A percentile compares a stretch with the other conserved stretches of the same genome.
phyloP scores from a whole-genome alignment of 305 asterid genomes.

The Caryopteris hybrid region DNA sequence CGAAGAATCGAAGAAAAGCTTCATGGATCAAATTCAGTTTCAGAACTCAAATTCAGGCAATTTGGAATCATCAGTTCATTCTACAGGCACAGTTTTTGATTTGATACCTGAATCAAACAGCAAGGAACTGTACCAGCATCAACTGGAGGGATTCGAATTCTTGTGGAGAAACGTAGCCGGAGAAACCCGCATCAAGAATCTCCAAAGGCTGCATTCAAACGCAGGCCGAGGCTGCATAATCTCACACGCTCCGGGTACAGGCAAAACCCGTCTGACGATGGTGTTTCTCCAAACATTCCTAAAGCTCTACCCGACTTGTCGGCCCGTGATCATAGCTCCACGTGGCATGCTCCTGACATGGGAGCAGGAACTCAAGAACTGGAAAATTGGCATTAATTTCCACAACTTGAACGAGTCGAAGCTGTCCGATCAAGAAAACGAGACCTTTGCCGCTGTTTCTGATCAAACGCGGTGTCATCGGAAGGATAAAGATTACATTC shows the following conservation, averaged over 20 bases:
- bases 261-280: slow-evolving; percentile 61
- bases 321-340: slow-evolving; percentile 69
- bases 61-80: slow-evolving; percentile 1
- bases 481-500: neutral
- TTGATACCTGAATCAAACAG: slow-evolving; percentile 33
- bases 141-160: slow-evolving; percentile 53
- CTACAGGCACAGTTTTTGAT: slow-evolving; percentile 41
- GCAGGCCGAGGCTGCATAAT: slow-evolving; percentile 67
- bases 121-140: slow-evolving; percentile 49
- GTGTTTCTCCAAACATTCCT: slow-evolving; percentile 55
- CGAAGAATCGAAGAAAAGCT: neutral
- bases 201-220: slow-evolving; percentile 6
- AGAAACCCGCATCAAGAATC: slow-evolving; percentile 34
- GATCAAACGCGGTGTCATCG: neutral
- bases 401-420: slow-evolving; percentile 45
- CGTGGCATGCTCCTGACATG: slow-evolving; percentile 61
- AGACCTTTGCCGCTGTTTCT: neutral
- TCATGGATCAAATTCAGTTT: slow-evolving; percentile 6
- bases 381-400: slow-evolving; percentile 39
- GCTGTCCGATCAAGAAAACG: slow-evolving; percentile 26
- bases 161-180: slow-evolving; percentile 67
- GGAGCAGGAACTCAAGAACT: slow-evolving; percentile 51
- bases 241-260: slow-evolving; percentile 79
- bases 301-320: slow-evolving; percentile 41
- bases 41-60: neutral